Evolutionary conservation across 164 flowering plant species (phyloP), one percentile per base, ranked within the genome.

Genomic region (Aristolochia contorta): DNA sequence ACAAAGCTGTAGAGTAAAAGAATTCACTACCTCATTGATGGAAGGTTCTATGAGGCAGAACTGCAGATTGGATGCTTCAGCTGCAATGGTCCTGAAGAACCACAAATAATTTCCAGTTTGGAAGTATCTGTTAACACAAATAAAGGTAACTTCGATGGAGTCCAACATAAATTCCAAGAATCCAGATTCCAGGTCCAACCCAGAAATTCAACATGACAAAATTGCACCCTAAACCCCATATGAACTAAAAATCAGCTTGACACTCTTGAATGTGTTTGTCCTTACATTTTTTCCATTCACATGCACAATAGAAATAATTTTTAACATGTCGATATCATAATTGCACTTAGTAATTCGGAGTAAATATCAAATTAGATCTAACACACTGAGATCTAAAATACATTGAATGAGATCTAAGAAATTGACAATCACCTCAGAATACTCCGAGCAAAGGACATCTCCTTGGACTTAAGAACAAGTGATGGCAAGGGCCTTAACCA

Each of bases 51-150:
- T 43, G 52, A 84, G 79, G 77, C 82, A 92, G 61, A 76, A 80
- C 74, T 92, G 98, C 22, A 87, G 71, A 73, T 68, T 71, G 18
- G 96, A 80, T 60, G 96, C 93, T 56, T 84, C 88, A 47, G 81
- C 66, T 63, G 81, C 82, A 24, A 60, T 63, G 16, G 73, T 74
- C 57, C 65, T 52, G 27, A 89, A 67, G 74, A 92, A 92, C 54
- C 67, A 72, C 68, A 64, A 77, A 66, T 76, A 89, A 72, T 84
- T 83, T 47, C 91, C 93, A 24, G 85, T 61, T 55, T 86, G 73
- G 57, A 61, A 82, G 61, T 56, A 80, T 63, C 95, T 89, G 83
- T 56, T 21, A 33, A 19, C 58, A 19, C 33, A 71, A 47, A 63
- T 24, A n/a, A 55, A 62, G 25, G 66, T 43, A 46, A 22, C 21